Conservation (phyloP, 495 filamentous ascomycete genomes). For the Talaromyces proteolyticus region DNA sequence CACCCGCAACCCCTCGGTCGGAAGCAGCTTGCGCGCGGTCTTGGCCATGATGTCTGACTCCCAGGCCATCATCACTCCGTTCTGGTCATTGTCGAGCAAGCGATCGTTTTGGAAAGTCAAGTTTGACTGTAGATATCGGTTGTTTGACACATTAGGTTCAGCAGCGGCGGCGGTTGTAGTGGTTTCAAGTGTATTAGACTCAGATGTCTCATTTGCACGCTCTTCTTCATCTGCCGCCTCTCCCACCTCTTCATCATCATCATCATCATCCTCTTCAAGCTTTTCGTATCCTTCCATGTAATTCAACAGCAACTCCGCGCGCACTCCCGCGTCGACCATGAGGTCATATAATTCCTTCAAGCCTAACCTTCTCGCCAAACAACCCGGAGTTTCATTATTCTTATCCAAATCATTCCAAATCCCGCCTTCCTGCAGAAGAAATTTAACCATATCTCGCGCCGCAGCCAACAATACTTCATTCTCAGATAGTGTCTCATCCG, state of each 20-base stretch:
- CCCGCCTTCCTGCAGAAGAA: conserved; percentile 79
- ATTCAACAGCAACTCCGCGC: conserved; percentile 80
- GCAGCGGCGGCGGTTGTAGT: background rate
- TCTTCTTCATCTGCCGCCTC: conserved; percentile 13
- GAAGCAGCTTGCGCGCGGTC: conserved; percentile 60
- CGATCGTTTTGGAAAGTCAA: conserved; percentile 70
- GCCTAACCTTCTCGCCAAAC: conserved; percentile 69
- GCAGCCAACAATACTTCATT: conserved; percentile 40
- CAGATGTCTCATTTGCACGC: conserved; percentile 6
- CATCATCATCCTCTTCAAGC: conserved; percentile 46
- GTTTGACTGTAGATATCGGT: conserved; percentile 68
- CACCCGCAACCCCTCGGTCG: conserved; percentile 56
- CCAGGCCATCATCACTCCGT: conserved; percentile 98
- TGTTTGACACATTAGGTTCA: conserved; percentile 48
- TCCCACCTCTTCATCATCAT: conserved; percentile 10
- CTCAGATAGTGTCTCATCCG: conserved; percentile 8
- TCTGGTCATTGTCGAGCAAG: conserved; percentile 71
- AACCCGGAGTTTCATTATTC: conserved; percentile 86
- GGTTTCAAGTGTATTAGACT: background rate
- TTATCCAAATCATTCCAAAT: conserved; percentile 96
- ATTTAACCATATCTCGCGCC: conserved; percentile 59
- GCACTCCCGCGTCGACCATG: conserved; percentile 85
- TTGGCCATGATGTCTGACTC: conserved; percentile 84
- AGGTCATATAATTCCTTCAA: conserved; percentile 71
- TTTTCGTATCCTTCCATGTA: conserved; percentile 72